Conservation (phyloP, 192 early-diverging fungal species). For the Kickxella alabastrina region DNA sequence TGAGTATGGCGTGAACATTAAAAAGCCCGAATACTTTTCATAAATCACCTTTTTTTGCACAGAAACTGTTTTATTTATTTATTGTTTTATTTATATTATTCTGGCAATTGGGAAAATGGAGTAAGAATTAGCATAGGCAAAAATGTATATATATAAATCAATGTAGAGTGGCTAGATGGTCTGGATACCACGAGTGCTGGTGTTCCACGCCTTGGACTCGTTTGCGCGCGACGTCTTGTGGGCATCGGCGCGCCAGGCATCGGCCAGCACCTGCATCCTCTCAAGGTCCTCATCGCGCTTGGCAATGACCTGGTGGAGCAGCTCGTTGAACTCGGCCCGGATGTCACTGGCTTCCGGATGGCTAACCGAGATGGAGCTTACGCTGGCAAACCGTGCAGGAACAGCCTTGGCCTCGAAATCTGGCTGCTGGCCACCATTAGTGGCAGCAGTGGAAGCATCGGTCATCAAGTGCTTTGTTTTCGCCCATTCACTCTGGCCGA, state of each 20-base stretch:
- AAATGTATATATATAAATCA: not conserved
- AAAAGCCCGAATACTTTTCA: constrained; percentile 91
- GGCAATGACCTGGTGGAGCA: constrained; percentile 42
- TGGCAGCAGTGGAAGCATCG: not conserved
- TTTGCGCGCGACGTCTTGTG: constrained; percentile 20
- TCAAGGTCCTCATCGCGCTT: constrained; percentile 48
- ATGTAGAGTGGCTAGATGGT: constrained; percentile 14
- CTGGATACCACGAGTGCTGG: constrained; percentile 37
- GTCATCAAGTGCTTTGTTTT: not conserved
- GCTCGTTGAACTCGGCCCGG: constrained; percentile 47
- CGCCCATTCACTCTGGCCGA: constrained; percentile 31
- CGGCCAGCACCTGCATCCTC: constrained; percentile 36
- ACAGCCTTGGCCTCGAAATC: not conserved
- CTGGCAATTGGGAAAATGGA: not conserved
- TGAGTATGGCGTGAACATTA: constrained; percentile 93
- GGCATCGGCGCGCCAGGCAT: constrained; percentile 40
- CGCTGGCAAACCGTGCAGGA: constrained; percentile 16
- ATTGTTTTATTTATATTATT: not conserved
- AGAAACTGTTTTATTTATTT: not conserved
- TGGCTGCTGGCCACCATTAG: not conserved
- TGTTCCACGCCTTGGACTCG: constrained; percentile 34
- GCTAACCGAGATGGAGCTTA: constrained; percentile 27
- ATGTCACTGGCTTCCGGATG: constrained; percentile 49
- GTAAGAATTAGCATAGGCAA: not conserved
- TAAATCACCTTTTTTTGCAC: constrained; percentile 47